Percentiles rank a stretch among this genome's conserved stretches.
Evolutionary conservation across 2,329 filamentous ascomycete genomes (phyloP).

Genomic region (Coniella lustricola): DNA sequence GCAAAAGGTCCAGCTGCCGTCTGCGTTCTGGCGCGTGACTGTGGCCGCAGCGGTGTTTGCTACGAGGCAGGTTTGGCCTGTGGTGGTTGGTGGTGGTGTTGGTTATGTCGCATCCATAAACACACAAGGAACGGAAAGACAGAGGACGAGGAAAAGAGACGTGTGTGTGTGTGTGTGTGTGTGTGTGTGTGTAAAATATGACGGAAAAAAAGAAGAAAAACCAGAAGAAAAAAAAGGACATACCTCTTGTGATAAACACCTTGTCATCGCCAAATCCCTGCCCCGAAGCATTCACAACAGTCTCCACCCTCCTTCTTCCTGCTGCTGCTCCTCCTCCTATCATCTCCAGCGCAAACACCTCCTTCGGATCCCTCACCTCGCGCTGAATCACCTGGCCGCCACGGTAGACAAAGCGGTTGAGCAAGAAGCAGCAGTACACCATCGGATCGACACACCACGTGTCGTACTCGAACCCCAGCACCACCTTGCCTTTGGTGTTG

Average conservation of each 20-base stretch:
- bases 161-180: too few relatives aligned
- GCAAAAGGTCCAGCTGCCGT: constrained; percentile 57
- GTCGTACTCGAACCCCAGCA: constrained; percentile 43
- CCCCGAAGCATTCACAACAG: constrained; percentile 41
- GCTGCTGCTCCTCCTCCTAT: neutral
- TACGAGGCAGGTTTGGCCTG: constrained; percentile 41
- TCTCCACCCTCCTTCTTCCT: constrained; percentile 17
- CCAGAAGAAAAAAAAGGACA: constrained; percentile 1
- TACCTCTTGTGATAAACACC: constrained; percentile 37
- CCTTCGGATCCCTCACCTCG: constrained; percentile 30
- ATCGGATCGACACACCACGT: constrained; percentile 51
- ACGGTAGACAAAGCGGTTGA: constrained; percentile 32
- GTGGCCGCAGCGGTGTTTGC: constrained; percentile 31
- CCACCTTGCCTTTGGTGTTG: constrained; percentile 31
- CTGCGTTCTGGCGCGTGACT: constrained; percentile 54
- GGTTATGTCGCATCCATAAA: too few relatives aligned
- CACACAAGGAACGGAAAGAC: too few relatives aligned
- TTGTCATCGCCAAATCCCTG: constrained; percentile 34
- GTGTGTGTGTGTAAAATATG: too few relatives aligned
- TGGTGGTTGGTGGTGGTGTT: too few relatives aligned
- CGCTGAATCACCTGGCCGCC: constrained; percentile 30
- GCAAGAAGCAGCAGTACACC: constrained; percentile 42
- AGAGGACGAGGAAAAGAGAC: too few relatives aligned
- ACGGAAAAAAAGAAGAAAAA: too few relatives aligned
- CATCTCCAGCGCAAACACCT: constrained; percentile 32